These are phyloP conservation scores for Bryum argenteum DNA, from an alignment of 225 moss, liverwort and hornwort genomes.

Conservation along the genomic window DNA sequence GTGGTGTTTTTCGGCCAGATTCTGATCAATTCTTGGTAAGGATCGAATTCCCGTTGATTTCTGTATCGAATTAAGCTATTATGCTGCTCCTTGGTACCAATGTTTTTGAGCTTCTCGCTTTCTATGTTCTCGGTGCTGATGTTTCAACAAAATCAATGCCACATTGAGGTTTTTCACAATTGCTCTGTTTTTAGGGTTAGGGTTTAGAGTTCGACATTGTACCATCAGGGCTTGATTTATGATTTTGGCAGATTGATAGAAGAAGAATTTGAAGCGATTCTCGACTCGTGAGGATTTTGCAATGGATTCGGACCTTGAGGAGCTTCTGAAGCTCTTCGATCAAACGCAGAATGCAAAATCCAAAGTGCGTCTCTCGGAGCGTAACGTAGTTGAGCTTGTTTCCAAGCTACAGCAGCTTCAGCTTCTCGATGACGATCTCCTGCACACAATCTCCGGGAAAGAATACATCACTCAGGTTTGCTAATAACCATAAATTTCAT, in stretches of 20 bases:
- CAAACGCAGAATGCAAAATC: conserved; percentile 85
- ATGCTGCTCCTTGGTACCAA: too few relatives aligned
- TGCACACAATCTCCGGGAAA: conserved; percentile 91
- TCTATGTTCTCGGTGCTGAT: too few relatives aligned
- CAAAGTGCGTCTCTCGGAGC: conserved; percentile 88
- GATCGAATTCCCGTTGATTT: too few relatives aligned
- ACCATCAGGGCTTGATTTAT: neutral
- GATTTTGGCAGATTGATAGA: neutral
- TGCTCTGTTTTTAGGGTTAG: conserved; percentile 27
- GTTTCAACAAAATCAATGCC: too few relatives aligned
- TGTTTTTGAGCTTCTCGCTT: too few relatives aligned
- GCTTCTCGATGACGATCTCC: conserved; percentile 86
- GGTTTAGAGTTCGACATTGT: conserved; percentile 8
- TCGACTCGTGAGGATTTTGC: conserved; percentile 9
- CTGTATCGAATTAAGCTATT: too few relatives aligned
- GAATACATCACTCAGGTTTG: conserved; percentile 94
- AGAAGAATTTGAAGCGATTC: neutral
- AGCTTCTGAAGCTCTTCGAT: conserved; percentile 88
- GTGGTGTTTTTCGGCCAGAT: too few relatives aligned
- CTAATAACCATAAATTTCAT: too few relatives aligned
- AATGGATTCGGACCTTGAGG: conserved; percentile 89
- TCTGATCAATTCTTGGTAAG: too few relatives aligned
- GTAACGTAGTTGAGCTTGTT: conserved; percentile 96
- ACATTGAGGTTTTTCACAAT: neutral
- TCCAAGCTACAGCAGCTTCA: conserved; percentile 84